These are phyloP conservation scores for Sanghuangporus weigelae DNA, from an alignment of 1,284 basidiomycete species.

Conservation along the genomic window DNA sequence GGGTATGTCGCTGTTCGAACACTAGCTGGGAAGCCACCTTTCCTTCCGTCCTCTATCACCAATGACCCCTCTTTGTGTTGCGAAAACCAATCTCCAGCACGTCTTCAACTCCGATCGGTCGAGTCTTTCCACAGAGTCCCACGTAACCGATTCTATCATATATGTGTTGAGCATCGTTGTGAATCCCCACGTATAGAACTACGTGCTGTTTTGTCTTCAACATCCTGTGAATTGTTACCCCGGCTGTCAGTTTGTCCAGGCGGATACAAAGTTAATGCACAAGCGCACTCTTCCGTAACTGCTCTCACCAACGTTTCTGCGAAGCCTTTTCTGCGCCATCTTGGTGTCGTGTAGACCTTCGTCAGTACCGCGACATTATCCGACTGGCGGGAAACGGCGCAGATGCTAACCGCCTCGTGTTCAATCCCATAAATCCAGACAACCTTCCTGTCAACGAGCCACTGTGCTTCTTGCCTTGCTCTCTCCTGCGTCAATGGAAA, in stretches of 20 bases:
- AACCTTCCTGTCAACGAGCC: conserved; percentile 37
- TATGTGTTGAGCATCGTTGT: conserved; percentile 41
- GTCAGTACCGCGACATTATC: conserved; percentile 42
- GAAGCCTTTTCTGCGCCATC: conserved; percentile 39
- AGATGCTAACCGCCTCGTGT: conserved; percentile 39
- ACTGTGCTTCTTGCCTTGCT: conserved; percentile 36
- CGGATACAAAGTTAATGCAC: not conserved
- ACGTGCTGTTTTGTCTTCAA: conserved; percentile 32
- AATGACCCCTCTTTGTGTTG: conserved; percentile 37
- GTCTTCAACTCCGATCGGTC: conserved; percentile 34
- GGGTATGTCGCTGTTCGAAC: not conserved
- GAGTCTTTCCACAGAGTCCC: conserved; percentile 37
- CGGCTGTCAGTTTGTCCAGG: not conserved
- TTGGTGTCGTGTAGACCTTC: conserved; percentile 43
- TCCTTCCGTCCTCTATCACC: conserved; percentile 28
- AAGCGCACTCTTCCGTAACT: conserved; percentile 30
- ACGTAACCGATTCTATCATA: conserved; percentile 45
- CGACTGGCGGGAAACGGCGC: conserved; percentile 42
- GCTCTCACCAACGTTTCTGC: conserved; percentile 41
- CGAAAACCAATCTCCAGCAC: conserved; percentile 43
- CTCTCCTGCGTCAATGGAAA: conserved; percentile 33
- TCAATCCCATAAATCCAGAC: conserved; percentile 43
- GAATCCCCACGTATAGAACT: conserved; percentile 43
- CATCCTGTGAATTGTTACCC: conserved; percentile 27
- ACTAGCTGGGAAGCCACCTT: not conserved